phyloP scores from a whole-genome alignment of 2,329 filamentous ascomycete species.

The Tolypocladium sp. region DNA sequence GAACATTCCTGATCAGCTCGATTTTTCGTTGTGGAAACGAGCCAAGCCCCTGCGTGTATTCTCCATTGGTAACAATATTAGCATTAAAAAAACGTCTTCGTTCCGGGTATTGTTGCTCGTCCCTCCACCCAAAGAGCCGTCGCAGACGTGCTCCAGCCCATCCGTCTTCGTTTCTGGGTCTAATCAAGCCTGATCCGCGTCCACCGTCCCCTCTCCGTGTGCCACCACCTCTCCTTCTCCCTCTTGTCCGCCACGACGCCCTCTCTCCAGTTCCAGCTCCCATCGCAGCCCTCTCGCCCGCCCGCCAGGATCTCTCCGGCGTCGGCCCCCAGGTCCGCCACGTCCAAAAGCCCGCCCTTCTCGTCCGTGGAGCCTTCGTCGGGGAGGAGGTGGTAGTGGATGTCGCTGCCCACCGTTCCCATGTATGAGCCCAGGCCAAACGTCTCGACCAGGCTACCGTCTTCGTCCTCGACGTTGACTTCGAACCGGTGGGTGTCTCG shows the following conservation, averaged over 20 bases:
- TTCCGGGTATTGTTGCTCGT: background rate
- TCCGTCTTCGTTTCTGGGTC: too few species aligned
- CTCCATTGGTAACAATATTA: too few species aligned
- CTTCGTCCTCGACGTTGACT: conserved; percentile 47
- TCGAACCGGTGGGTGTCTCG: conserved; percentile 43
- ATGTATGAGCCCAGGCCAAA: conserved; percentile 52
- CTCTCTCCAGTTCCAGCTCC: conserved; percentile 35
- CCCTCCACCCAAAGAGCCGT: background rate
- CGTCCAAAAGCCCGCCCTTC: conserved; percentile 44
- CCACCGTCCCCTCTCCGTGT: conserved; percentile 40
- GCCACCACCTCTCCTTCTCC: conserved; percentile 41
- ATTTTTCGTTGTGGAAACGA: too few species aligned
- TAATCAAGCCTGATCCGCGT: conserved; percentile 13
- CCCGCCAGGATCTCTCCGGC: conserved; percentile 32
- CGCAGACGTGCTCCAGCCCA: background rate
- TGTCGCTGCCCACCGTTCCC: conserved; percentile 47
- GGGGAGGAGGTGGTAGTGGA: conserved; percentile 51
- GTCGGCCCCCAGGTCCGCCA: conserved; percentile 39
- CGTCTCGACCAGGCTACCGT: conserved; percentile 39
- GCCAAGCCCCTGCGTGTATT: background rate
- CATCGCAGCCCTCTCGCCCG: conserved; percentile 32
- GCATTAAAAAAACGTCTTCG: background rate
- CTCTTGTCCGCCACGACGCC: conserved; percentile 31
- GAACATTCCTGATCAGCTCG: too few species aligned
- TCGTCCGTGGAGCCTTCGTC: conserved; percentile 48